These are phyloP conservation scores for Tolypocladium paradoxum DNA, from an alignment of 2,329 filamentous ascomycete species.

Conservation along the genomic window DNA sequence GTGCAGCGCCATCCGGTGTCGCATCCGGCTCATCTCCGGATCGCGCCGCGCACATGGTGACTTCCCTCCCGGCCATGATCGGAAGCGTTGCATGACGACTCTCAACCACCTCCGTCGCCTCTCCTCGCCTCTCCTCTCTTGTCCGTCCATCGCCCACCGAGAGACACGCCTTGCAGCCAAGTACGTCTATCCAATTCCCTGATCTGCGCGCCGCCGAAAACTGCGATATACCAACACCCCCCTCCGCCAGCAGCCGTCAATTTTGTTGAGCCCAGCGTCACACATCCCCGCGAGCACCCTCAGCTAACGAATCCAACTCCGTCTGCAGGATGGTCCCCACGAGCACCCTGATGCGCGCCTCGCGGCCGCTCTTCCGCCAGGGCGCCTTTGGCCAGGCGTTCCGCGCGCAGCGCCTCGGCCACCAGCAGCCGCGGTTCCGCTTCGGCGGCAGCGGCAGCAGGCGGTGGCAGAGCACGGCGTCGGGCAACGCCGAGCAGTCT, in stretches of 20 bases:
- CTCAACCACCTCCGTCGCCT: background rate
- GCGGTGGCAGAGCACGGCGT: slow-evolving; percentile 62
- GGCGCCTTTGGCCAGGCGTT: slow-evolving; percentile 36
- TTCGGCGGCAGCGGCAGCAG: slow-evolving; percentile 32
- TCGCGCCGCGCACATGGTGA: too few species aligned
- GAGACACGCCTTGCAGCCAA: background rate
- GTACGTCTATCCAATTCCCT: background rate
- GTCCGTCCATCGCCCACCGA: background rate
- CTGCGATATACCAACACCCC: background rate
- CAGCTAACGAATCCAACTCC: background rate
- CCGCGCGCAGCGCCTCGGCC: slow-evolving; percentile 21
- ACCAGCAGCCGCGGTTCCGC: slow-evolving; percentile 17
- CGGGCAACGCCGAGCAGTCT: slow-evolving; percentile 33
- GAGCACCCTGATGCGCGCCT: slow-evolving; percentile 39
- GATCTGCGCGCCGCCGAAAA: background rate
- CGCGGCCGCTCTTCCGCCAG: slow-evolving; percentile 46
- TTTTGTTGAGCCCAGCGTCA: background rate
- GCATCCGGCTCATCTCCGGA: background rate
- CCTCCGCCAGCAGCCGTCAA: background rate
- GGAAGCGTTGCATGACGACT: background rate
- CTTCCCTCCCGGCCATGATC: background rate
- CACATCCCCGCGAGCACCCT: background rate
- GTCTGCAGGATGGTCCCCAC: slow-evolving; percentile 31
- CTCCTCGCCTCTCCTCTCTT: background rate
- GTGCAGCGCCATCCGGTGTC: background rate